Evolutionary conservation across 2,329 filamentous ascomycete species (phyloP), one percentile per base, ranked within the genome.

Genomic region (Sarocladium strictum): DNA sequence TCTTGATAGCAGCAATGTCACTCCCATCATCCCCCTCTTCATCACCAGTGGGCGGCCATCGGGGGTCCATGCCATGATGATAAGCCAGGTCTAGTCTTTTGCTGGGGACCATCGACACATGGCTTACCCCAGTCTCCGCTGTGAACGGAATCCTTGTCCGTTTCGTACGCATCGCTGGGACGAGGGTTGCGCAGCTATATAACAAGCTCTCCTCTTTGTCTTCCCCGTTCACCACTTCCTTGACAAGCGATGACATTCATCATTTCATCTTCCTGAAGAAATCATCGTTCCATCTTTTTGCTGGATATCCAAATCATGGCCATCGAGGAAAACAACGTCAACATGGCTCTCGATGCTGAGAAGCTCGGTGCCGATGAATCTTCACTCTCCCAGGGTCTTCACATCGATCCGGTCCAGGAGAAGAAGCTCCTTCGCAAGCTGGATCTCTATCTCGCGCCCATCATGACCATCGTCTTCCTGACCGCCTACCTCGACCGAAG

Each of bases 401-500:
- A 53, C 37, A 41, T 58, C 27, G 54, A 58, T 37, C 56, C 56
- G 3, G 27, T 43, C 27, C 23, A 40, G 27, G 63, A 69, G 55
- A 62, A 57, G 32, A 55, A 55, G 14, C 60, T 68, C 6, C 51
- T 64, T 26, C 57, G 64, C 19, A 68, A 69, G 55, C 66, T 67
- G 24, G 67, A 69, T 53, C 33, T 63, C 14, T 60, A 61, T 10
- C 62, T 69, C 17, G 53, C 67, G 26, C 66, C 66, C 11, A 60
- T 66, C 49, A 60, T 64, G 58, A 59, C 73, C 68, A 15, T 76
- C 67, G 72, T 68, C 61, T 52, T 70, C 65, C 24, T 67, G 60
- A 47, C 67, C 66, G 56, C 71, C 9, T 63, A 59, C 40, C 57
- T 63, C 26, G 61, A 62, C 50, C 58, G 61, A 14, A 55, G 58